Percentiles rank a stretch among this genome's conserved stretches.
Evolutionary conservation across 2,329 filamentous ascomycete species (phyloP).

Genomic region (Stagonosporopsis vannaccii): DNA sequence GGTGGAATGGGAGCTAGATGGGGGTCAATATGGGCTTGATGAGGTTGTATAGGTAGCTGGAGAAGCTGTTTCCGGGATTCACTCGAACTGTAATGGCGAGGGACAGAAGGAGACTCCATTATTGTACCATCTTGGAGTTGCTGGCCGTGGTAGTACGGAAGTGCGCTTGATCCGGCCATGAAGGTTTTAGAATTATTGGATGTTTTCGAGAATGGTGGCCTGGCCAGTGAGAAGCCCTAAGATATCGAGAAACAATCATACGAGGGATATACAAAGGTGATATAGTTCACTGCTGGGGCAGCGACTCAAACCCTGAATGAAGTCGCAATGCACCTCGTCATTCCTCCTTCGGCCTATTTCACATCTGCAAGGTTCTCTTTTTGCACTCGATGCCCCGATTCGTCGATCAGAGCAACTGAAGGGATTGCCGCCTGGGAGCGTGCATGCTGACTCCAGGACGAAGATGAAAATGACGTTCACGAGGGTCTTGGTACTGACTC

Average conservation of each 20-base stretch:
- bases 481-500: not conserved
- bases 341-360: constrained; percentile 24
- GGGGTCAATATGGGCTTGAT: constrained; percentile 34
- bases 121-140: constrained; percentile 38
- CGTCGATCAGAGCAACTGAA: constrained; percentile 37
- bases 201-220: not conserved
- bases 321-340: constrained; percentile 18
- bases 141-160: constrained; percentile 42
- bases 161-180: constrained; percentile 32
- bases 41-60: constrained; percentile 37
- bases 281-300: constrained; percentile 27
- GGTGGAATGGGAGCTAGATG: constrained; percentile 24
- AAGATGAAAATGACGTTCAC: constrained; percentile 40
- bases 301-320: constrained; percentile 21
- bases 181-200: not conserved
- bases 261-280: constrained; percentile 20
- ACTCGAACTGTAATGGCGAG: constrained; percentile 25
- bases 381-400: constrained; percentile 22
- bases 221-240: not conserved
- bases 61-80: constrained; percentile 41
- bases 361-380: constrained; percentile 7
- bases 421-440: constrained; percentile 14
- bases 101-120: constrained; percentile 33
- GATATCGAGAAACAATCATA: constrained; percentile 9
- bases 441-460: constrained; percentile 26